Conservation (phyloP, 2,329 filamentous ascomycete species). For the Phaeoacremonium minimum region DNA sequence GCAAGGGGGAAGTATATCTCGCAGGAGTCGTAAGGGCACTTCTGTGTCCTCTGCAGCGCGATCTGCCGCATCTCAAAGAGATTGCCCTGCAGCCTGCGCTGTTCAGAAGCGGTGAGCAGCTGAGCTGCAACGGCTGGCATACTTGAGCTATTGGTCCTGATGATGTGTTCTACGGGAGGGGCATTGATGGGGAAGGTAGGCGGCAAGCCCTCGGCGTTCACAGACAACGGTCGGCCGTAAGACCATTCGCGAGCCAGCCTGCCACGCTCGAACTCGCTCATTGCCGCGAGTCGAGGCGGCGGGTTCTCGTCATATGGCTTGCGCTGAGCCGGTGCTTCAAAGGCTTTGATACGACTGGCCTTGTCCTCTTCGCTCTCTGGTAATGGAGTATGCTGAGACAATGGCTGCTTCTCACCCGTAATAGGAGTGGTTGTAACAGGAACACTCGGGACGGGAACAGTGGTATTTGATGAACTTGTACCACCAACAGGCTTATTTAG, state of each 20-base stretch:
- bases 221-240: conserved; percentile 17
- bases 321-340: no score
- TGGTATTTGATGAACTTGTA: no score
- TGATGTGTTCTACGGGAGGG: conserved; percentile 27
- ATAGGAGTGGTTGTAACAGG: no score
- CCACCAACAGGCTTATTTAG: no score
- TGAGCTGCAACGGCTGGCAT: conserved; percentile 30
- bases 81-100: conserved; percentile 27
- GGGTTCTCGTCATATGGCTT: no score
- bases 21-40: conserved; percentile 35
- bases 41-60: conserved; percentile 24
- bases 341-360: no score
- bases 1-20: conserved; percentile 22
- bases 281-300: no score
- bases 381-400: no score
- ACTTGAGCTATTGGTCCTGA: conserved; percentile 23
- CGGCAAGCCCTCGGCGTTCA: conserved; percentile 17
- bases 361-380: background rate
- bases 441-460: no score
- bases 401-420: no score
- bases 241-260: conserved; percentile 20
- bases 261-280: conserved; percentile 2
- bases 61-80: conserved; percentile 26
- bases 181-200: conserved; percentile 29
- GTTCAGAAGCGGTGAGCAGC: conserved; percentile 35